Evolutionary conservation across 1,284 basidiomycete species (phyloP), one percentile per base, ranked within the genome.

Genomic region (Pseudozyma sp.): DNA sequence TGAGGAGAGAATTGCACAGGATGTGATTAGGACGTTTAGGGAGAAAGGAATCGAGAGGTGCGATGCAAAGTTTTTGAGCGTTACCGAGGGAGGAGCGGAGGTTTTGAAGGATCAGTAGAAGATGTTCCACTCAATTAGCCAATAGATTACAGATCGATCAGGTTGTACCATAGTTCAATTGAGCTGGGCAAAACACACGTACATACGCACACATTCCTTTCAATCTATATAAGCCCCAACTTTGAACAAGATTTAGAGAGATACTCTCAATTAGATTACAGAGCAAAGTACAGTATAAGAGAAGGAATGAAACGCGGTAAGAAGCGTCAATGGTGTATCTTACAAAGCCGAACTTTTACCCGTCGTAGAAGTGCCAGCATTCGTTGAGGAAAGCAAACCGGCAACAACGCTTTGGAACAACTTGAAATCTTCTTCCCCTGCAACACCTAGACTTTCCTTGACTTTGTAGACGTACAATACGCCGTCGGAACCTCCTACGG

Each of bases 401-500:
- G 55, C 69, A 12, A 83, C 54, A 9, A 68, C 70, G 9, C 35
- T 44, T 47, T 80, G 77, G 54, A 83, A 74, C 57, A 58, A 38
- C 13, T 21, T 14, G 25, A 75, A 70, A 18, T 82, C 83, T 5
- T 82, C 80, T 18, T 81, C 77, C 11, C 63, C 49, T 8, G 69
- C 69, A 8, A 19, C 9, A 13, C 63, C 69, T 35, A 79, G 44
- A 16, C 36, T 12, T 16, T 82, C 79, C 6, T 51, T 65, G 1
- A 79, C 53, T 13, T 83, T 95, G 85, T 97, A 97, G 43, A 99
- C 89, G 85, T 97, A 96, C 60, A 99, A 86, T 70, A 90, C 91
- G 19, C 97, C 97, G 76, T 98, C 95, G 73, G 92, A 92, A 13
- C 93, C 93, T 31, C 95, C 97, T 40, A 96, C 86, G 0, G 93